These are phyloP conservation scores for Ceratocystis colombiana DNA, from an alignment of 2,329 filamentous ascomycete species.

Conservation along the genomic window DNA sequence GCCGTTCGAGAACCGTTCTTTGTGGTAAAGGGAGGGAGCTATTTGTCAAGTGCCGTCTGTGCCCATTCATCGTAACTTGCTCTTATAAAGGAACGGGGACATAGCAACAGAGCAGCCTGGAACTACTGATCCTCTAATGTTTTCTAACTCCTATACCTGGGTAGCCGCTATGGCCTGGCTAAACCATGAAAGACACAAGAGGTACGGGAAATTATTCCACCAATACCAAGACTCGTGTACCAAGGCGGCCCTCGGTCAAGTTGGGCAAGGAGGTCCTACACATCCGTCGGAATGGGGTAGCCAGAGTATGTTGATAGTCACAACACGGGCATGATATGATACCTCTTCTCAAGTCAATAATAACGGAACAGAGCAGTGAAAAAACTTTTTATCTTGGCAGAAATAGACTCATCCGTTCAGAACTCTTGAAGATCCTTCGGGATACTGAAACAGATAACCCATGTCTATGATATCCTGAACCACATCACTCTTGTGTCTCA, in stretches of 20 bases:
- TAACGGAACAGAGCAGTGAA: too few relatives aligned
- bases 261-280: neutral
- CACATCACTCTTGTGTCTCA: conserved; percentile 1
- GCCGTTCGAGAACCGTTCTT: conserved; percentile 2
- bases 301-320: neutral
- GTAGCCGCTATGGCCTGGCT: neutral
- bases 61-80: neutral
- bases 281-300: neutral
- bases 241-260: neutral
- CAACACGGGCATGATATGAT: neutral
- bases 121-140: neutral
- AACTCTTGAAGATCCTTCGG: conserved; percentile 1
- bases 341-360: neutral
- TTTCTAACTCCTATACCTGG: neutral
- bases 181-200: neutral
- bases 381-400: too few relatives aligned
- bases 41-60: neutral
- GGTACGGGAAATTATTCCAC: neutral
- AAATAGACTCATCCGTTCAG: neutral
- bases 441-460: neutral
- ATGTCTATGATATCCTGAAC: neutral
- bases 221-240: neutral
- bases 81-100: neutral
- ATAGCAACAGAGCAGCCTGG: neutral
- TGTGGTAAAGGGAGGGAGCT: neutral